Percentiles rank a stretch among this genome's conserved stretches.
These are phyloP conservation scores for Colletotrichum kahawae DNA, from an alignment of 2,329 filamentous ascomycete genomes.

Conservation along the genomic window DNA sequence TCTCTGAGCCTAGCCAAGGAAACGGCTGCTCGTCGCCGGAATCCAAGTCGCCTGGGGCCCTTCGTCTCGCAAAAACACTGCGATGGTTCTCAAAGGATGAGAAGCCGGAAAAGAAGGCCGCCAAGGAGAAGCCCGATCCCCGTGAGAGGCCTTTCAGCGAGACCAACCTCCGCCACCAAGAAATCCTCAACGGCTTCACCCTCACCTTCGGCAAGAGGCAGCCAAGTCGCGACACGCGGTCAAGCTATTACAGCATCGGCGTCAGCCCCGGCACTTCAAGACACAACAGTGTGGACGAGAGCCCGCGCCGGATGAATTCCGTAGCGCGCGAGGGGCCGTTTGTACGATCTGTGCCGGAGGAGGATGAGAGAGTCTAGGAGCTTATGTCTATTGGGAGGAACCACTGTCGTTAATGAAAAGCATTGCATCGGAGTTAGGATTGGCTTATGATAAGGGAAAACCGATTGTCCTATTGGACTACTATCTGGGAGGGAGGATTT, in stretches of 20 bases:
- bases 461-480: not conserved
- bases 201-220: constrained; percentile 45
- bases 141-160: constrained; percentile 50
- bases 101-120: constrained; percentile 30
- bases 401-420: not conserved
- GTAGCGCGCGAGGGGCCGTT: not conserved
- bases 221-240: constrained; percentile 2
- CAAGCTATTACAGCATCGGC: constrained; percentile 15
- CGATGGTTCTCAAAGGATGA: constrained; percentile 30
- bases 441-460: not conserved
- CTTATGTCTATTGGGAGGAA: not conserved
- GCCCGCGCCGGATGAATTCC: constrained; percentile 5
- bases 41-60: constrained; percentile 9
- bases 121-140: constrained; percentile 37
- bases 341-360: constrained; percentile 2
- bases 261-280: constrained; percentile 52
- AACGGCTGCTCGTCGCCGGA: constrained; percentile 29
- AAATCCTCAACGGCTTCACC: constrained; percentile 50
- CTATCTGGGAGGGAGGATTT: not conserved
- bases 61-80: constrained; percentile 22
- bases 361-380: not conserved
- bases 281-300: constrained; percentile 36
- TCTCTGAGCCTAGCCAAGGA: constrained; percentile 37
- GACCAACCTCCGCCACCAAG: constrained; percentile 51
- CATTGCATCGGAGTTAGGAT: constrained; percentile 4